Base-by-base conservation (phyloP, 1,284 basidiomycete species). In the Irpex sp. region DNA sequence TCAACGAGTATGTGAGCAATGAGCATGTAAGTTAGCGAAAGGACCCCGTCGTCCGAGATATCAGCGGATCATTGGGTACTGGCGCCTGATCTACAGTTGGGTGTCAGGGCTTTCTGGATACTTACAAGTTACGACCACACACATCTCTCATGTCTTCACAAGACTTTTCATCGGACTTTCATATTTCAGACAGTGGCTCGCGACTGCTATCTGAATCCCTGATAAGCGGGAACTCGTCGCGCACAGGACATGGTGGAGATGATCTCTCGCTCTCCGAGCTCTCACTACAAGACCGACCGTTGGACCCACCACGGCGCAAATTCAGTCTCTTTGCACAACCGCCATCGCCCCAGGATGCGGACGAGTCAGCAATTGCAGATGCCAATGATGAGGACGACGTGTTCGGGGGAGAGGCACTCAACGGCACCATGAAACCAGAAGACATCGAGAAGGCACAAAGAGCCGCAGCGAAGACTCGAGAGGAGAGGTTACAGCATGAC, bases 401-500 rank as follows among this genome's bases (percentile, higher is more conserved):
- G 4, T 68, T 70, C 2, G 67, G 68, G 26, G 67, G 64, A 1
- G 72, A 60, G 3, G 64, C 26, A n/a, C n/a, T 68, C 13, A 71
- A 72, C 36, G 63, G 62, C 43, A 74, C 73, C 15, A 70, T 74
- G 68, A 73, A 65, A 15, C 68, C 72, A 39, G 71, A 72, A 46
- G 68, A 71, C 21, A 47, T 65, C 2, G 73, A 73, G 69, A 73
- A 70, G 59, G 70, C 68, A 58, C 58, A 66, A 61, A 63, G 68
- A 33, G 63, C 73, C 3, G 74, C 75, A 4, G 77, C 76, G n/a
- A 83, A 78, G 68, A 70, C 78, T 57, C 81, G 85, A 43, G 89
- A 92, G 69, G 90, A 92, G 65, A 89, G 87, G 70, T 74, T 93
- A 47, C 85, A 87, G 65, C 84, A 83, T 67, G 90, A 93, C 72